Conservation (phyloP, 495 filamentous ascomycete genomes). For the Penicillium chermesinum region DNA sequence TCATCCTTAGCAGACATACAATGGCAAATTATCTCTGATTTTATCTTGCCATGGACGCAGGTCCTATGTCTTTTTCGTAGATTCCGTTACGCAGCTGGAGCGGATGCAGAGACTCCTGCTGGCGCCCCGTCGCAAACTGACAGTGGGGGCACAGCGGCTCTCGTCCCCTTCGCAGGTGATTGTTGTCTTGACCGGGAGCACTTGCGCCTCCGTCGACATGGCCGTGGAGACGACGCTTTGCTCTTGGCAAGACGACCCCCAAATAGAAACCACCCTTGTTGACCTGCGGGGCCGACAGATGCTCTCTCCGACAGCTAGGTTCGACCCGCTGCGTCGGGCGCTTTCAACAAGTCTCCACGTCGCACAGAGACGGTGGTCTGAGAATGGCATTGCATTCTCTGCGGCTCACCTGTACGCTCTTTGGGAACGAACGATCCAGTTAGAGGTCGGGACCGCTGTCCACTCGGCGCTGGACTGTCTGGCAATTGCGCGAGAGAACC, state of each 20-base stretch:
- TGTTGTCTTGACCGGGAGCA: constrained; percentile 5
- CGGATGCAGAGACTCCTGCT: constrained; percentile 1
- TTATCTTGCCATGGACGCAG: constrained; percentile 11
- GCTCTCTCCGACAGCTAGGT: constrained; percentile 5
- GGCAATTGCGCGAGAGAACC: constrained; percentile 5
- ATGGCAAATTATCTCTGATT: constrained; percentile 5
- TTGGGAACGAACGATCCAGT: constrained; percentile 3
- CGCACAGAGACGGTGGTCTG: background rate
- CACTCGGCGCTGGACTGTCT: constrained; percentile 2
- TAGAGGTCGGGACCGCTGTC: background rate
- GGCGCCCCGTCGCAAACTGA: constrained; percentile 1
- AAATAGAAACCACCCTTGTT: constrained; percentile 1
- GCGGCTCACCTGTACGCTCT: constrained; percentile 6
- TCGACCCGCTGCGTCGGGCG: constrained; percentile 6
- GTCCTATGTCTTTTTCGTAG: constrained; percentile 14
- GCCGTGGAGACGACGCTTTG: background rate
- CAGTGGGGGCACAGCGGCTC: constrained; percentile 4
- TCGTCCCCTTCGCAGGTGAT: constrained; percentile 1
- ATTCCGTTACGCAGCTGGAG: constrained; percentile 4
- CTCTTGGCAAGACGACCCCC: background rate
- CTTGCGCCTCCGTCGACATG: background rate
- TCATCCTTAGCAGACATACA: constrained; percentile 5
- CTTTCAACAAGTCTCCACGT: constrained; percentile 2
- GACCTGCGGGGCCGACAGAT: constrained; percentile 3
- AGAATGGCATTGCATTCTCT: constrained; percentile 3